Conservation (phyloP, 768 basidiomycete species). For the Saitozyma podzolica region DNA sequence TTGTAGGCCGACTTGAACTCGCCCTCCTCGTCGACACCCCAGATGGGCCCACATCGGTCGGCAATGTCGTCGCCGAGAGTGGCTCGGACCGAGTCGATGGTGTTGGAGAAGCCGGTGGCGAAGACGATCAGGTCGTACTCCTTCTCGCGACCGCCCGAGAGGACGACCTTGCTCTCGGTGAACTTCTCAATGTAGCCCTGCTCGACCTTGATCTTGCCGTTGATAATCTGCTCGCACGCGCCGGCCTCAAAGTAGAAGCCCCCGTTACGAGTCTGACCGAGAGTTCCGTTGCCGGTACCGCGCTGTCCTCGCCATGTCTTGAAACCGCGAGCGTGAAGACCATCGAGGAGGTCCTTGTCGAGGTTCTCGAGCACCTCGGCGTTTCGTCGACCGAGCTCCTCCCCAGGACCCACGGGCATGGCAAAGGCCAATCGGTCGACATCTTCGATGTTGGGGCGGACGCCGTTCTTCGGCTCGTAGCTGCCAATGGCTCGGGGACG, state of each 20-base stretch:
- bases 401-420: slow-evolving; percentile 21
- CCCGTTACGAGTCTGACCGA: slow-evolving; percentile 24
- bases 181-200: slow-evolving; percentile 24
- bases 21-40: slow-evolving; percentile 37
- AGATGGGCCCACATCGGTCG: slow-evolving; percentile 21
- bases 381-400: slow-evolving; percentile 14
- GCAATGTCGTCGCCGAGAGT: slow-evolving; percentile 29
- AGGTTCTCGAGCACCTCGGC: slow-evolving; percentile 7
- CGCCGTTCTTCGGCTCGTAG: slow-evolving; percentile 18
- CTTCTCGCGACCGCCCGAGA: slow-evolving; percentile 20
- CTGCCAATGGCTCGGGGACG: slow-evolving; percentile 28
- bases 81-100: slow-evolving; percentile 27
- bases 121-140: slow-evolving; percentile 30
- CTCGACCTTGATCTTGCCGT: slow-evolving; percentile 35
- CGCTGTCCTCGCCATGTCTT: slow-evolving; percentile 26
- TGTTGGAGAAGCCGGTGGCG: slow-evolving; percentile 36
- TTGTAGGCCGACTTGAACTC: slow-evolving; percentile 24
- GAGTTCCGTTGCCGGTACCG: slow-evolving; percentile 14
- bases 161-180: slow-evolving; percentile 25
- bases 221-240: slow-evolving; percentile 28
- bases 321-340: slow-evolving; percentile 23
- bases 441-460: slow-evolving; percentile 19
- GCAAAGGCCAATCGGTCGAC: slow-evolving; percentile 12
- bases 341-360: slow-evolving; percentile 15
- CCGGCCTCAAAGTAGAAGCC: slow-evolving; percentile 37